These are phyloP conservation scores for Microbotryum violaceum DNA, from an alignment of 1,284 basidiomycete species.

Conservation along the genomic window DNA sequence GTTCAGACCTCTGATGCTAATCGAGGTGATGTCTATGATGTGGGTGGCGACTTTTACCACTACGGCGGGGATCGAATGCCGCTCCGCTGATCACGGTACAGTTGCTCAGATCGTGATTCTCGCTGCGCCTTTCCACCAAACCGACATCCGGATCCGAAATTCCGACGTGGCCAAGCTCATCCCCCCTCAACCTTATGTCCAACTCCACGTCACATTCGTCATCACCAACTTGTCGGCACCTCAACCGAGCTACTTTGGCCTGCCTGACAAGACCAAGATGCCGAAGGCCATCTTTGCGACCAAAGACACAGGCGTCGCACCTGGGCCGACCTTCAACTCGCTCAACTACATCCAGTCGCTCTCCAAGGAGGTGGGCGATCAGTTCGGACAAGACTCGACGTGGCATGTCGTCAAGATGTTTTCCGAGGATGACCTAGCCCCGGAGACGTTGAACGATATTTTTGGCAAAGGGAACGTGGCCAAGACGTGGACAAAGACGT, in stretches of 20 bases:
- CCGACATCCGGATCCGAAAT: constrained; percentile 44
- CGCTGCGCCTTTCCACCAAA: constrained; percentile 64
- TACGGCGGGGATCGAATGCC: not conserved
- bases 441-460: constrained; percentile 58
- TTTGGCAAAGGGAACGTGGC: constrained; percentile 59
- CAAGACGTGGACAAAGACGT: constrained; percentile 76
- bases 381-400: constrained; percentile 3
- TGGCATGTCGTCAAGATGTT: constrained; percentile 76
- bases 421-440: constrained; percentile 56
- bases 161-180: constrained; percentile 44
- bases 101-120: constrained; percentile 53
- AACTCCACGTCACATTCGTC: constrained; percentile 80
- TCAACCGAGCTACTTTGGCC: constrained; percentile 63
- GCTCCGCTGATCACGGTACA: constrained; percentile 46
- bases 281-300: constrained; percentile 70
- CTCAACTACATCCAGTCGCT: constrained; percentile 72
- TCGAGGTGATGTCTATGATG: constrained; percentile 24
- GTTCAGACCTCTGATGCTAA: constrained; percentile 18
- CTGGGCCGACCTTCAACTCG: constrained; percentile 74
- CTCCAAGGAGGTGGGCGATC: not conserved
- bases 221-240: constrained; percentile 62
- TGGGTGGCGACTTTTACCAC: not conserved
- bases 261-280: constrained; percentile 46
- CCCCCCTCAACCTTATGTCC: constrained; percentile 65
- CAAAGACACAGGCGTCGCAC: constrained; percentile 47